These are phyloP conservation scores for Acorus calamus DNA, from an alignment of 106 monocot species.

Conservation along the genomic window DNA sequence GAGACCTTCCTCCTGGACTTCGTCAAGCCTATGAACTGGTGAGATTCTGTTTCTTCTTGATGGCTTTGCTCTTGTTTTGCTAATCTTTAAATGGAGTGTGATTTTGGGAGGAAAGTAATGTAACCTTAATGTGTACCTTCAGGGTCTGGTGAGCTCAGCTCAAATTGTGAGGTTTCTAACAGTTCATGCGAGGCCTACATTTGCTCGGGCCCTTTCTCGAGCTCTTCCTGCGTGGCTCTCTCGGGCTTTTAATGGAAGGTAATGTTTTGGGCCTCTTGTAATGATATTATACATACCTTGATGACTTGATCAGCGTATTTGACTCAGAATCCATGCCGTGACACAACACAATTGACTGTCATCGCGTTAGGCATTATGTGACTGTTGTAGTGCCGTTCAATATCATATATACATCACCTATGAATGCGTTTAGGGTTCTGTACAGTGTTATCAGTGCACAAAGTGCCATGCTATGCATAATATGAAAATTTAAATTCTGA, in stretches of 20 bases:
- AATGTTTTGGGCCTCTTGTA: constrained; percentile 1
- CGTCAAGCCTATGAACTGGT: constrained; percentile 98
- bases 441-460: too few species aligned
- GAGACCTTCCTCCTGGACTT: constrained; percentile 79
- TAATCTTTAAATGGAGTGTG: too few species aligned
- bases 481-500: too few species aligned
- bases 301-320: background rate
- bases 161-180: constrained; percentile 82
- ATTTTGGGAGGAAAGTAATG: too few species aligned
- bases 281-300: background rate
- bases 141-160: constrained; percentile 91
- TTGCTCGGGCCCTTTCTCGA: constrained; percentile 60
- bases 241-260: constrained; percentile 94
- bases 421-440: too few species aligned
- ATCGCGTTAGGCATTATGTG: too few species aligned
- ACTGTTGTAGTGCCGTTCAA: too few species aligned
- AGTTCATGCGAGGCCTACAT: constrained; percentile 80
- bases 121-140: too few species aligned
- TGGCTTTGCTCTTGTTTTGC: background rate
- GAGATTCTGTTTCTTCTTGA: background rate
- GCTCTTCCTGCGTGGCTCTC: constrained; percentile 74
- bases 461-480: too few species aligned
- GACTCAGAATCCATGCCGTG: too few species aligned
- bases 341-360: too few species aligned
- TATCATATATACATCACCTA: too few species aligned